Conservation (phyloP, 2,329 filamentous ascomycete genomes). For the Blumeriella jaapii region DNA sequence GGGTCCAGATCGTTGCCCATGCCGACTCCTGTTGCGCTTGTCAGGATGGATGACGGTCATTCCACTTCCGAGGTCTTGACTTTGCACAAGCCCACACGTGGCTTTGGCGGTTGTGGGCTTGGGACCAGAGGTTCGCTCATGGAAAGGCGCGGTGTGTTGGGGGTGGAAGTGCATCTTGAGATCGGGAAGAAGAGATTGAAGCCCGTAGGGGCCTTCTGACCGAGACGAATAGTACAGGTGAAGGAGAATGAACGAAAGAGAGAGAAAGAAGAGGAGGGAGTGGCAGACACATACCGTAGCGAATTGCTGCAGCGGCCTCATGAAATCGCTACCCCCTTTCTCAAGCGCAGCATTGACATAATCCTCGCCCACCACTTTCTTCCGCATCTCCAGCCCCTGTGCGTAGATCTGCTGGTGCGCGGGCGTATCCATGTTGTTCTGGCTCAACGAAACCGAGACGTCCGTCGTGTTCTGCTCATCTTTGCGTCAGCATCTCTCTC, state of each 20-base stretch:
- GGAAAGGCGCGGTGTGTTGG: no score
- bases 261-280: background rate
- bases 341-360: conserved; percentile 19
- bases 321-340: conserved; percentile 19
- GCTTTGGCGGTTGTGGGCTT: no score
- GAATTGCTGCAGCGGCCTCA: conserved; percentile 22
- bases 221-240: no score
- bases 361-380: conserved; percentile 22
- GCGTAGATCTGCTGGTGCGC: conserved; percentile 17
- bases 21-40: conserved; percentile 18
- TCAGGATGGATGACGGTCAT: background rate
- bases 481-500: conserved; percentile 1
- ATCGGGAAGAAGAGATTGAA: no score
- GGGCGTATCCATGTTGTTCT: conserved; percentile 23
- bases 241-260: background rate
- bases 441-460: conserved; percentile 7
- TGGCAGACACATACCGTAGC: conserved; percentile 16
- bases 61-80: no score
- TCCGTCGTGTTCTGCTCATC: conserved; percentile 7
- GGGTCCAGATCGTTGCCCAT: conserved; percentile 26
- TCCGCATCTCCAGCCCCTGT: conserved; percentile 18
- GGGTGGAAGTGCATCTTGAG: no score
- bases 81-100: no score
- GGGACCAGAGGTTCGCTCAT: no score
- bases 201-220: no score